Conservation (phyloP, 495 filamentous ascomycete genomes). For the Cairneyella variabilis region DNA sequence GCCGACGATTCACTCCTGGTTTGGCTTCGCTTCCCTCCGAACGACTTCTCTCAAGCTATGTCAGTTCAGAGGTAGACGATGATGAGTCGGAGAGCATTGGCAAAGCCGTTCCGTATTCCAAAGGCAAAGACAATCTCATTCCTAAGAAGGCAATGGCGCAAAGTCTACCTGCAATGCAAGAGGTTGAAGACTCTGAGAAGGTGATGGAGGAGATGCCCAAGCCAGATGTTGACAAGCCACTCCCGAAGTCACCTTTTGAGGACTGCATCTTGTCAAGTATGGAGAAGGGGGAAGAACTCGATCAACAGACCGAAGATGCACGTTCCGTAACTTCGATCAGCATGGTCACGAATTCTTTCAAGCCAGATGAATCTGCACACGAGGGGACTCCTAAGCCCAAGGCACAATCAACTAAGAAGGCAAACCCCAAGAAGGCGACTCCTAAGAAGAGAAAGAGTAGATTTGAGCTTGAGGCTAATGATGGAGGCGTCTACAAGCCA, state of each 20-base stretch:
- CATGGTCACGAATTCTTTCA: too few relatives aligned
- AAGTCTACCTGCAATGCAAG: too few relatives aligned
- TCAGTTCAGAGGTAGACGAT: slow-evolving; percentile 9
- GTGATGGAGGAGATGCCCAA: background rate
- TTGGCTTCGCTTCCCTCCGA: slow-evolving; percentile 60
- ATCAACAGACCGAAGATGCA: background rate
- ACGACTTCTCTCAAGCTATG: slow-evolving; percentile 41
- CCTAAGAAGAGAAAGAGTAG: slow-evolving; percentile 13
- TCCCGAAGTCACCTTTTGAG: too few relatives aligned
- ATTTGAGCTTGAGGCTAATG: slow-evolving; percentile 11
- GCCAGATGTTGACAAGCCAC: too few relatives aligned
- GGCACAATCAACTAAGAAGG: too few relatives aligned
- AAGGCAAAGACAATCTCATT: background rate
- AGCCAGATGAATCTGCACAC: slow-evolving; percentile 1
- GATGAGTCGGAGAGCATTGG: background rate
- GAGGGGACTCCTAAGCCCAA: slow-evolving; percentile 11
- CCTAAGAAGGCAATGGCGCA: background rate
- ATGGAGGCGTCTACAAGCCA: slow-evolving; percentile 13
- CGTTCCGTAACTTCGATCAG: too few relatives aligned
- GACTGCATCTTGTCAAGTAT: too few relatives aligned
- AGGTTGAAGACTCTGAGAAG: background rate
- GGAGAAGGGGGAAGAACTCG: background rate
- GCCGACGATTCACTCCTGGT: slow-evolving; percentile 51
- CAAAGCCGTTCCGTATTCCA: background rate
- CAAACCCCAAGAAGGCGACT: background rate